Evolutionary conservation across 2,329 filamentous ascomycete genomes (phyloP), one percentile per base, ranked within the genome.

Genomic region (Cladosporium colombiae): DNA sequence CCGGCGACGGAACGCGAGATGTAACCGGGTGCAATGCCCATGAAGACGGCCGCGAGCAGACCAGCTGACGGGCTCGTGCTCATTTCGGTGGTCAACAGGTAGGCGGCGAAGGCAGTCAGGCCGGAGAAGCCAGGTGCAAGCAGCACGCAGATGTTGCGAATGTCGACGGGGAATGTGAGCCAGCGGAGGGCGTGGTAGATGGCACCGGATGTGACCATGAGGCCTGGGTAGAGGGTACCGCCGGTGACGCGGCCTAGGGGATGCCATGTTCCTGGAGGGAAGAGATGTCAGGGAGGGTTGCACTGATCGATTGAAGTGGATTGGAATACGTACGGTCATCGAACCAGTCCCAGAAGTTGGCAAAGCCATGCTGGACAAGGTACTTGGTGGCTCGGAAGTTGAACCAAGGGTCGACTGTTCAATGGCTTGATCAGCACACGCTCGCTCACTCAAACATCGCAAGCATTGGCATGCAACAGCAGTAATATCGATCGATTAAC

Each of bases 321-420:
- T 29, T 23, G n/a, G 27, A 18, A 49, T 21, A 33, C 87, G 70
- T 84, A 89, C 95, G 89, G 84, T 99, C 95, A 81, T 99, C 95
- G 77, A 99, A 99, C 95, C 95, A 99, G 80, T 99, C 94, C 95
- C 95, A 99, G 79, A 99, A 99, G 80, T 91, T 93, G 81, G 97
- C 96, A 83, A 99, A 98, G 74, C 95, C 95, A 88, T 99, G 88
- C 77, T 94, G 88, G 65, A 99, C 92, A 65, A 99, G 87, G 77
- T 99, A 98, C 81, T 98, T 98, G 65, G 95, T 98, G 71, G 95
- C 95, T 80, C 95, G 87, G 82, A 99, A 99, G 82, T 99, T 99
- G 84, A 99, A 99, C 95, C 95, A 99, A 40, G 95, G 95, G 81
- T 99, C 95, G 82, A 99, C 94, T 99, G 68, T 66, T 46, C 50